These are phyloP conservation scores for Xylaria acuta DNA, from an alignment of 495 filamentous ascomycete species.

Conservation along the genomic window DNA sequence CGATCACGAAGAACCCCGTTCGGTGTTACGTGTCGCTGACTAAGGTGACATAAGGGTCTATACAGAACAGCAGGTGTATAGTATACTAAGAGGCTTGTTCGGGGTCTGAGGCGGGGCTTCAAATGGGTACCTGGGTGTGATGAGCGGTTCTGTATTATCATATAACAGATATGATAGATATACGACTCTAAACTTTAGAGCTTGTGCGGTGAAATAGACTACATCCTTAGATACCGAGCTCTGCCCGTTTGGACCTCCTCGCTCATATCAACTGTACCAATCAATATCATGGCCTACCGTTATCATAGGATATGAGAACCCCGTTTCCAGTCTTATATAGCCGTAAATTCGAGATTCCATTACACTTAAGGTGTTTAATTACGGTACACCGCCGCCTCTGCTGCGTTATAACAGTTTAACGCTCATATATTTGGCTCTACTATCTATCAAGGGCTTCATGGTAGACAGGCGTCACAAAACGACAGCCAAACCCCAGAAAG, in stretches of 20 bases:
- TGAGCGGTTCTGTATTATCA: not conserved
- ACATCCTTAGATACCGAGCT: not conserved
- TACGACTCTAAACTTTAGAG: not conserved
- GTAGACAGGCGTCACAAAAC: not conserved
- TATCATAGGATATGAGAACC: not conserved
- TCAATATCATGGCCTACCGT: not conserved
- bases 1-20: slow-evolving; percentile 5
- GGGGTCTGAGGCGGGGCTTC: not conserved
- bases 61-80: not conserved
- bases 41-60: slow-evolving; percentile 11
- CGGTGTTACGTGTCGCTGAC: slow-evolving; percentile 12
- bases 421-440: not conserved
- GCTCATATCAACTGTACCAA: not conserved
- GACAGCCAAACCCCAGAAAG: not conserved
- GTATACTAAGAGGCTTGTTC: not conserved
- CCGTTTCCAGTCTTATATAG: not conserved
- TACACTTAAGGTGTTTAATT: not conserved
- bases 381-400: not conserved
- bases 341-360: not conserved
- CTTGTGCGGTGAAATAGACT: not conserved
- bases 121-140: not conserved
- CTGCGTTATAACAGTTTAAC: not conserved
- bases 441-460: not conserved
- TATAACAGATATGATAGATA: not conserved
- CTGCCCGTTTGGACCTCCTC: not conserved